phyloP scores from a whole-genome alignment of 148 eudicot species.

The Vaccinium corymbosum region DNA sequence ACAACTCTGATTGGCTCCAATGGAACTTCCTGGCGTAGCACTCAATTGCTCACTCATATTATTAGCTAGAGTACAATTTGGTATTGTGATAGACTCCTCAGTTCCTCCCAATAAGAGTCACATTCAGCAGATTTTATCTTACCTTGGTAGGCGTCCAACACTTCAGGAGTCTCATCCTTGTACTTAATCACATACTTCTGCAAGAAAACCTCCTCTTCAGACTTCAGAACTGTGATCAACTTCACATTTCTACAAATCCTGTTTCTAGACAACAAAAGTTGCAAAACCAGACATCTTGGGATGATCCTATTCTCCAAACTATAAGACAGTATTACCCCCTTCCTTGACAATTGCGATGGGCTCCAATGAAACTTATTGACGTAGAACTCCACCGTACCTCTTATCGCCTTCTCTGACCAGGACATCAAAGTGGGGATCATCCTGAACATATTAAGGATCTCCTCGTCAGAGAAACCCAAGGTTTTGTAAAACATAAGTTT shows the following conservation, averaged over 20 bases:
- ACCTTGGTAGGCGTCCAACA: not conserved
- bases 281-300: not conserved
- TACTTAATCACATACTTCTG: not conserved
- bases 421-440: not conserved
- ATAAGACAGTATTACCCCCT: not conserved
- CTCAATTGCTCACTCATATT: not conserved
- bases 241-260: not conserved
- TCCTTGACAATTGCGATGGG: not conserved
- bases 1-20: not conserved
- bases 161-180: not conserved
- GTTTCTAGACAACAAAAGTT: constrained; percentile 3
- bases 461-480: not conserved
- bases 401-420: not conserved
- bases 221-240: not conserved
- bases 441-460: constrained; percentile 1
- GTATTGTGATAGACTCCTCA: not conserved
- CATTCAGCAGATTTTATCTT: not conserved
- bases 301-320: constrained; percentile 6
- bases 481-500: not conserved
- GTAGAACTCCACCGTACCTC: not conserved
- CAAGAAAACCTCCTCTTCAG: not conserved
- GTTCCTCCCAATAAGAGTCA: not conserved
- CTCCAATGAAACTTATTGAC: not conserved
- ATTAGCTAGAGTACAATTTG: not conserved
- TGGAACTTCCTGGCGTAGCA: not conserved